A percentile compares a stretch with the other conserved stretches of the same genome.
Conservation (phyloP, 2,329 filamentous ascomycete genomes). For the Stenocarpella maydis region DNA sequence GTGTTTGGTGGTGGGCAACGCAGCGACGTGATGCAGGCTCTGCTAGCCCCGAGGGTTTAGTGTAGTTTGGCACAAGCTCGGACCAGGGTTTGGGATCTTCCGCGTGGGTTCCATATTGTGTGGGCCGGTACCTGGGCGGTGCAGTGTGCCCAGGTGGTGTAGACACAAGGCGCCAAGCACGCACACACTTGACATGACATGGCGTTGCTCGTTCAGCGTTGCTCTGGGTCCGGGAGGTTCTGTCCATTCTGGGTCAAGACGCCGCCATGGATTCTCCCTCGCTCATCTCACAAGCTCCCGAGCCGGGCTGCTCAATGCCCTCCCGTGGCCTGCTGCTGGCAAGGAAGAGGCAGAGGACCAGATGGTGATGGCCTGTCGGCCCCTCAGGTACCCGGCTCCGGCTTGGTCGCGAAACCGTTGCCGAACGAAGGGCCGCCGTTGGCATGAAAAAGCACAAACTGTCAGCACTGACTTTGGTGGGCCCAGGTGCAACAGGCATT, state of each 20-base stretch:
- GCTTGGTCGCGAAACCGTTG: constrained; percentile 10
- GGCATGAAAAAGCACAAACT: constrained; percentile 4
- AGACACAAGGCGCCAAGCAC: not conserved
- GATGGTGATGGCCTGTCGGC: constrained; percentile 17
- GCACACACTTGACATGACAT: not conserved
- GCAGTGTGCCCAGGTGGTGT: too few relatives aligned
- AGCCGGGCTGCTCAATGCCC: constrained; percentile 7
- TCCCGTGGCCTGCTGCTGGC: not conserved
- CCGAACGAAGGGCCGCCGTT: not conserved
- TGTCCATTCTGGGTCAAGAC: constrained; percentile 1
- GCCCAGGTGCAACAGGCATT: constrained; percentile 1
- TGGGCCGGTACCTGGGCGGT: constrained; percentile 19
- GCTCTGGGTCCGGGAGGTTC: not conserved
- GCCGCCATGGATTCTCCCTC: constrained; percentile 3
- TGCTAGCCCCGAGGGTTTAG: constrained; percentile 6
- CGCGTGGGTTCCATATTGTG: constrained; percentile 19
- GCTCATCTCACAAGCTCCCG: constrained; percentile 10
- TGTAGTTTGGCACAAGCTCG: constrained; percentile 19
- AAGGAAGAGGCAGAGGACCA: constrained; percentile 1
- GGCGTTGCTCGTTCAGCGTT: constrained; percentile 5
- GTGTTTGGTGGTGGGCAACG: not conserved
- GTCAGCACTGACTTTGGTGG: constrained; percentile 13
- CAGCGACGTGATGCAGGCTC: constrained; percentile 24
- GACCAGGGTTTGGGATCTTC: constrained; percentile 21
- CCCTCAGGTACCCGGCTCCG: constrained; percentile 14